These are phyloP conservation scores for Sclerotinia subarctica DNA, from an alignment of 2,329 filamentous ascomycete genomes.

Conservation along the genomic window DNA sequence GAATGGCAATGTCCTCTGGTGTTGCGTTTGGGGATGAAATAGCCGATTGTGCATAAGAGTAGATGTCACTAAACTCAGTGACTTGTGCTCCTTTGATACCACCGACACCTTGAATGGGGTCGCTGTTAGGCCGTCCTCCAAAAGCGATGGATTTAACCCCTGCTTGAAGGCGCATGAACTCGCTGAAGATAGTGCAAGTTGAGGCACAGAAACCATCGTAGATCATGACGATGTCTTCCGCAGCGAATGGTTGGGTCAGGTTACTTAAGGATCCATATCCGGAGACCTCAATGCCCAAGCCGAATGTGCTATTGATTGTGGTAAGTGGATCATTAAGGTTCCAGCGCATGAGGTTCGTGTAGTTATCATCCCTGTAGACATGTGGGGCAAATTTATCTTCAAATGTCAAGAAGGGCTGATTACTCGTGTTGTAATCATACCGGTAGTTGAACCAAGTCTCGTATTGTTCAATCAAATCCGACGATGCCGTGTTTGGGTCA, in stretches of 20 bases:
- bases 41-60: conserved; percentile 24
- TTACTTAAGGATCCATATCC: conserved; percentile 37
- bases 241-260: conserved; percentile 40
- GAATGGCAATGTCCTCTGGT: conserved; percentile 20
- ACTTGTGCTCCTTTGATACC: conserved; percentile 58
- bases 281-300: conserved; percentile 36
- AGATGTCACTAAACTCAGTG: conserved; percentile 26
- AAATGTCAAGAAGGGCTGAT: conserved; percentile 31
- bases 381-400: conserved; percentile 34
- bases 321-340: conserved; percentile 33
- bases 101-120: conserved; percentile 60
- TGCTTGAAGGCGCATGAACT: conserved; percentile 50
- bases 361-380: conserved; percentile 28
- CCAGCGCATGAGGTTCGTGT: conserved; percentile 32
- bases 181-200: conserved; percentile 57
- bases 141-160: conserved; percentile 56
- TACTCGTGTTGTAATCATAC: conserved; percentile 33
- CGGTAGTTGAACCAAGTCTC: conserved; percentile 34
- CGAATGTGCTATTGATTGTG: conserved; percentile 30
- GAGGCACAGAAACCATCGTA: conserved; percentile 56
- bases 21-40: conserved; percentile 24
- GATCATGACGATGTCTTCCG: conserved; percentile 43
- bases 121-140: conserved; percentile 55
- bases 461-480: conserved; percentile 26
- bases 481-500: conserved; percentile 30